phyloP scores from a whole-genome alignment of 352 stramenopile species.

The Phytophthora fragariae region DNA sequence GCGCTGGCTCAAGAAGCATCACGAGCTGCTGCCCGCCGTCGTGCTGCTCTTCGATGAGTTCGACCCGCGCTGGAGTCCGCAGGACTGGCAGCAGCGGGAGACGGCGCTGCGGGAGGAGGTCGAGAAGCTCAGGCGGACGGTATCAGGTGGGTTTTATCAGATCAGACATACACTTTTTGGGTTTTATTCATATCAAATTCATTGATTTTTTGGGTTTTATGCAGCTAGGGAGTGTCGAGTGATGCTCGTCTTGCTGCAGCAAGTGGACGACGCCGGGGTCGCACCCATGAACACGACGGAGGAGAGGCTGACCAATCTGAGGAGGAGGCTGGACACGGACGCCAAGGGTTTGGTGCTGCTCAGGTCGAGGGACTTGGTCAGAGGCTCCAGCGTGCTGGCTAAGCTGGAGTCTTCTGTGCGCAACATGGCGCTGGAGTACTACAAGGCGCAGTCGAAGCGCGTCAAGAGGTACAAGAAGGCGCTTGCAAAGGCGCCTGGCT shows the following conservation, averaged over 20 bases:
- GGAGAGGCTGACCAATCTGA: constrained; percentile 74
- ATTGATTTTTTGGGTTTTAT: not conserved
- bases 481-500: constrained; percentile 62
- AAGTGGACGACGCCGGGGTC: constrained; percentile 73
- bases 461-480: constrained; percentile 91
- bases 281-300: constrained; percentile 74
- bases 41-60: constrained; percentile 89
- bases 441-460: constrained; percentile 87
- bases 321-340: constrained; percentile 75
- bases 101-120: constrained; percentile 75
- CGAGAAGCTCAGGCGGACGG: constrained; percentile 68
- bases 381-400: constrained; percentile 59
- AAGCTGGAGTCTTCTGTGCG: constrained; percentile 83
- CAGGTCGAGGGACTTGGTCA: constrained; percentile 66
- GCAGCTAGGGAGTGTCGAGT: constrained; percentile 78
- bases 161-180: not conserved
- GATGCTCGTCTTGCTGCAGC: constrained; percentile 82
- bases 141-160: constrained; percentile 43
- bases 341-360: constrained; percentile 80
- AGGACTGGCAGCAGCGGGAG: constrained; percentile 80
- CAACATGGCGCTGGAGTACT: constrained; percentile 88
- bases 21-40: constrained; percentile 80
- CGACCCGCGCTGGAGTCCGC: constrained; percentile 73
- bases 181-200: not conserved
- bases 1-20: constrained; percentile 89